Evolutionary conservation across 257 asterid genomes (phyloP), one percentile per base, ranked within the genome.

Genomic region (Solanum clarkiae): DNA sequence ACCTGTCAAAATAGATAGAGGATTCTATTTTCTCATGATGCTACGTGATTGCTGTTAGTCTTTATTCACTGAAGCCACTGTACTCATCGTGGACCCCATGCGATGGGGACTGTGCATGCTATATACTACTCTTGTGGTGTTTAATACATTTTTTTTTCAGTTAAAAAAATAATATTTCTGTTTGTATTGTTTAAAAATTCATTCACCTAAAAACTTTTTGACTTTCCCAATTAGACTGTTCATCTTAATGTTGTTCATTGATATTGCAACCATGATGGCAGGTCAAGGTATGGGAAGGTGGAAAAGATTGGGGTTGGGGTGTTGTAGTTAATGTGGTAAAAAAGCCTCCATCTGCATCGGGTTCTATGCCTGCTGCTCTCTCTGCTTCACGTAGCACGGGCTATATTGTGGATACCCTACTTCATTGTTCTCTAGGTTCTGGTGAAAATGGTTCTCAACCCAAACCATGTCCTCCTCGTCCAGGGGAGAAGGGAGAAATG

Each of bases 221-320:
- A 22, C 17, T 49, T 60, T 16, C 62, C 60, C 59, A 68, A 18
- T 20, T 70, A 74, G 42, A 26, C 66, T 36, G 59, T 56, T 26
- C 60, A 68, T 83, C 47, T 81, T 47, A 70, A 44, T 42, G 77
- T 62, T 40, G 49, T 60, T 72, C 83, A 84, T 80, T 54, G 84
- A 84, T 68, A 86, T 86, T 86, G 83, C 45, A 2, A 69, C 88
- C 85, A 81, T 40, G 65, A 86, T 86, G 85, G 80, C 93, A 96
- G 98, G 94, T 97, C 55, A 97, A 91, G 90, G 93, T 97, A 77
- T 93, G 97, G 86, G 98, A 95, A 90, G 98, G 98, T 65, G 98
- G 95, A 85, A 97, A 93, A 47, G 97, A 97, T 90, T 97, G 99
- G 99, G 99, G 99, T 83, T 97, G 99, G 99, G 98, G 98, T 80